Percentiles rank a stretch among this genome's conserved stretches.
Conservation (phyloP, 179 eudicot genomes). For the Heliamphora pulchella region DNA sequence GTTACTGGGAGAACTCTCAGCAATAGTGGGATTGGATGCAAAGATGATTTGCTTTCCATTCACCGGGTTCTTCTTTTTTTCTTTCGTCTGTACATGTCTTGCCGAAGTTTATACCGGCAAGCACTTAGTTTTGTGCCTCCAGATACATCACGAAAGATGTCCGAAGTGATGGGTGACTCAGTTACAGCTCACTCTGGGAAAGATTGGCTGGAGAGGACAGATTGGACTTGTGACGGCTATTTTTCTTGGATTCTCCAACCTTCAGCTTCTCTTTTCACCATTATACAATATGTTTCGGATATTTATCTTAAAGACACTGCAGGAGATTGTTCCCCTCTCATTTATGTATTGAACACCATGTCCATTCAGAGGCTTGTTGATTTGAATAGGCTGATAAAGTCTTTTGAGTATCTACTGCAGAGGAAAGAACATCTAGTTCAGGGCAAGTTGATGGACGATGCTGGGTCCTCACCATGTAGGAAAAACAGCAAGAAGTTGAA, state of each 20-base stretch:
- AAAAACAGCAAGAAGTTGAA: constrained; percentile 39
- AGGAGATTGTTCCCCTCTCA: constrained; percentile 40
- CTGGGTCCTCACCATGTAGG: constrained; percentile 20
- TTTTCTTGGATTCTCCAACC: constrained; percentile 66
- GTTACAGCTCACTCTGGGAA: constrained; percentile 53
- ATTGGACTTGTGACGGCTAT: constrained; percentile 47
- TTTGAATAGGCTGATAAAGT: constrained; percentile 61
- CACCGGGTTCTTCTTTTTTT: constrained; percentile 54
- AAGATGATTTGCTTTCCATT: constrained; percentile 17
- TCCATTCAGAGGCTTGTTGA: constrained; percentile 87
- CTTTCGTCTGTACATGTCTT: constrained; percentile 67
- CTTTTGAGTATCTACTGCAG: constrained; percentile 45
- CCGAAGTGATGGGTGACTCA: constrained; percentile 49
- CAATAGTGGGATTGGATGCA: constrained; percentile 18
- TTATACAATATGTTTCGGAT: constrained; percentile 36
- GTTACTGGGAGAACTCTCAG: constrained; percentile 32
- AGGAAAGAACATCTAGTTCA: constrained; percentile 29
- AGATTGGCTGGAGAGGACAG: constrained; percentile 57
- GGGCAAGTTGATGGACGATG: constrained; percentile 31
- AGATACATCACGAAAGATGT: constrained; percentile 56
- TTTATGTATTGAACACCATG: constrained; percentile 62
- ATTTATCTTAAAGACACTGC: constrained; percentile 32
- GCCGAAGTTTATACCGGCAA: constrained; percentile 65
- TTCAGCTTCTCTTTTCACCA: constrained; percentile 55
- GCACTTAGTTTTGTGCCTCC: constrained; percentile 68